phyloP scores from a whole-genome alignment of 495 filamentous ascomycete genomes.

The Xylaria palmicola region DNA sequence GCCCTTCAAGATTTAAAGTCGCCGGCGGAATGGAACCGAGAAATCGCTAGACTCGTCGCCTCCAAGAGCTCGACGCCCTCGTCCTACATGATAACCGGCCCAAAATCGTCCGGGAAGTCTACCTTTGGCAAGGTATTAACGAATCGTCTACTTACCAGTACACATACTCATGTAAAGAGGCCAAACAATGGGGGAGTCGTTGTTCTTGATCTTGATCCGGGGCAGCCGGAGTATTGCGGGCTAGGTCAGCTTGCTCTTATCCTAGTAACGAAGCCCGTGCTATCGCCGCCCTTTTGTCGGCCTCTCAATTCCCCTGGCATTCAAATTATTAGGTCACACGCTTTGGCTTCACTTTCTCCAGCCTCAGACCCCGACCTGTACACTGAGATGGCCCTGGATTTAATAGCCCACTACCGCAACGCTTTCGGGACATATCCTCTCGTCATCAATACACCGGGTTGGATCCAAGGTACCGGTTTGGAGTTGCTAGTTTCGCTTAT shows the following conservation, averaged over 20 bases:
- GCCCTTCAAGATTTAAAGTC: constrained; percentile 61
- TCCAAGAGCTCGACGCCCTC: constrained; percentile 41
- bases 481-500: constrained; percentile 68
- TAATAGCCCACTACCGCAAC: constrained; percentile 63
- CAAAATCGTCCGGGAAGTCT: constrained; percentile 84
- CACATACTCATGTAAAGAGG: constrained; percentile 23
- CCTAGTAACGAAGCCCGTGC: constrained; percentile 59
- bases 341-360: constrained; percentile 68
- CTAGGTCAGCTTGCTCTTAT: constrained; percentile 76
- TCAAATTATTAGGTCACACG: constrained; percentile 61
- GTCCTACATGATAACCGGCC: constrained; percentile 66
- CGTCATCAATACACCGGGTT: constrained; percentile 79
- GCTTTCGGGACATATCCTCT: constrained; percentile 52
- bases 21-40: constrained; percentile 64
- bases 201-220: constrained; percentile 80
- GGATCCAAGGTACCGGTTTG: constrained; percentile 74
- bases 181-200: constrained; percentile 43
- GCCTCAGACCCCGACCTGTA: constrained; percentile 72
- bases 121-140: constrained; percentile 75
- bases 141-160: constrained; percentile 67
- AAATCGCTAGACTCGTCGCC: constrained; percentile 38
- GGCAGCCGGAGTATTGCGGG: constrained; percentile 77
- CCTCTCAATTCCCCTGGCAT: constrained; percentile 40
- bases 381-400: constrained; percentile 63
- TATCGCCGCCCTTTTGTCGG: constrained; percentile 76